phyloP scores from a whole-genome alignment of 805 yeast species.

The Cyberlindnera veronae region DNA sequence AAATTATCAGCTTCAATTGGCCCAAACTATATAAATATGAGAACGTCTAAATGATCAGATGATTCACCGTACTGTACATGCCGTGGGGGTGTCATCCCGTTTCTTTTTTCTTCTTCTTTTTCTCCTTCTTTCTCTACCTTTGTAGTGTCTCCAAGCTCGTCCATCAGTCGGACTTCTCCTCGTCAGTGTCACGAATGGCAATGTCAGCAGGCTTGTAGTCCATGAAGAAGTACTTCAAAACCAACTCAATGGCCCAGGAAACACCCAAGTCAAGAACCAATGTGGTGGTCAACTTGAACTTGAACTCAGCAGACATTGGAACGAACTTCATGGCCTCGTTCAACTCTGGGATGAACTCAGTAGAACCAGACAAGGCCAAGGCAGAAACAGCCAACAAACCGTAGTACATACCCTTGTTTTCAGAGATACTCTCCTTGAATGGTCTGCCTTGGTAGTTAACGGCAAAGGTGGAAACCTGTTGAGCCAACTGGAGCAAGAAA shows the following conservation, averaged over 20 bases:
- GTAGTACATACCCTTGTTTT: constrained; percentile 95
- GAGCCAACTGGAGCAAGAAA: constrained; percentile 89
- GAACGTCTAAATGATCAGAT: too few relatives aligned
- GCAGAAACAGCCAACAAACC: constrained; percentile 90
- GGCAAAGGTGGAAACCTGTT: constrained; percentile 96
- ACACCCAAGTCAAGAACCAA: constrained; percentile 74
- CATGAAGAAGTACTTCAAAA: constrained; percentile 82
- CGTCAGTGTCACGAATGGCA: constrained; percentile 41
- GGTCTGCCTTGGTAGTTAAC: constrained; percentile 98
- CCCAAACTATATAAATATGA: too few relatives aligned
- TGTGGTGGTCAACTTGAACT: constrained; percentile 67
- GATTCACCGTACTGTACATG: too few relatives aligned
- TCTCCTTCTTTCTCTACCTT: background rate
- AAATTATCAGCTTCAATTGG: too few relatives aligned
- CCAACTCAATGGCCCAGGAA: constrained; percentile 73
- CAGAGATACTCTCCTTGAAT: constrained; percentile 84
- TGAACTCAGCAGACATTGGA: constrained; percentile 73
- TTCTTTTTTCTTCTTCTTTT: background rate
- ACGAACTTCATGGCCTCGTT: constrained; percentile 92
- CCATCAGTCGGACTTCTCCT: constrained; percentile 6
- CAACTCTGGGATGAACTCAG: constrained; percentile 92
- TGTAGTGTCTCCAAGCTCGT: too few relatives aligned
- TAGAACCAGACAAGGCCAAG: constrained; percentile 85
- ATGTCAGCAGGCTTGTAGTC: constrained; percentile 92
- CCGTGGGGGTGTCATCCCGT: too few relatives aligned